phyloP scores from a whole-genome alignment of 495 filamentous ascomycete species.

The Barbatosphaeria neglecta region DNA sequence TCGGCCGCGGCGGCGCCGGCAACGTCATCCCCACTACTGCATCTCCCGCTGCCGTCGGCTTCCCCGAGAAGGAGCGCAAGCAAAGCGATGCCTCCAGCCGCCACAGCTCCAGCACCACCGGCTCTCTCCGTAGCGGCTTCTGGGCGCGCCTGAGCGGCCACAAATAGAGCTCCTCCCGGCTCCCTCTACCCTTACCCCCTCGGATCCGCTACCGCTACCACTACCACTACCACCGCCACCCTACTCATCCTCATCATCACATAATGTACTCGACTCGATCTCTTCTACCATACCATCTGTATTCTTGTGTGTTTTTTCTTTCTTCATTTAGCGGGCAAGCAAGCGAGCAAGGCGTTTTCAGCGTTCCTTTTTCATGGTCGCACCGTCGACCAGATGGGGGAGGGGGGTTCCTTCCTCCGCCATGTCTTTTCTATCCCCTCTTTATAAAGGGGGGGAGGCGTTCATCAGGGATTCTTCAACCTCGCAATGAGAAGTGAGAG shows the following conservation, averaged over 20 bases:
- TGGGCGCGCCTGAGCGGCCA: constrained; percentile 3
- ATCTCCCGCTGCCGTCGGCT: background rate
- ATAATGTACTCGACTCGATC: background rate
- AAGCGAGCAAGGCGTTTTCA: background rate
- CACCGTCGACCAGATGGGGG: too few species aligned
- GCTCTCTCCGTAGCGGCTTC: constrained; percentile 12
- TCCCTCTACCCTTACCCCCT: background rate
- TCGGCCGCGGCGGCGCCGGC: constrained; percentile 81
- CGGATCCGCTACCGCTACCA: too few species aligned
- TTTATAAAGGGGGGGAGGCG: too few species aligned
- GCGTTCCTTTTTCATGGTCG: background rate
- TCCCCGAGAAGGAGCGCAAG: constrained; percentile 6
- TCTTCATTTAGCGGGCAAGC: background rate
- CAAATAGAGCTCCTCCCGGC: background rate
- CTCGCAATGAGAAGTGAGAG: too few species aligned
- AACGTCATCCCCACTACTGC: constrained; percentile 44
- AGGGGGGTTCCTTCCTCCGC: too few species aligned
- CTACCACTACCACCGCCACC: too few species aligned
- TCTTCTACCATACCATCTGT: background rate
- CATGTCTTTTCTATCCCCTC: too few species aligned
- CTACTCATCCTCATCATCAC: too few species aligned
- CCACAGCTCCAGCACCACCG: constrained; percentile 17
- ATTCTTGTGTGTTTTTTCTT: background rate
- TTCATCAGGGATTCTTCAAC: too few species aligned
- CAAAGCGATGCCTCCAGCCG: constrained; percentile 12